These are phyloP conservation scores for Daldinia childiae DNA, from an alignment of 495 filamentous ascomycete species.

Conservation along the genomic window DNA sequence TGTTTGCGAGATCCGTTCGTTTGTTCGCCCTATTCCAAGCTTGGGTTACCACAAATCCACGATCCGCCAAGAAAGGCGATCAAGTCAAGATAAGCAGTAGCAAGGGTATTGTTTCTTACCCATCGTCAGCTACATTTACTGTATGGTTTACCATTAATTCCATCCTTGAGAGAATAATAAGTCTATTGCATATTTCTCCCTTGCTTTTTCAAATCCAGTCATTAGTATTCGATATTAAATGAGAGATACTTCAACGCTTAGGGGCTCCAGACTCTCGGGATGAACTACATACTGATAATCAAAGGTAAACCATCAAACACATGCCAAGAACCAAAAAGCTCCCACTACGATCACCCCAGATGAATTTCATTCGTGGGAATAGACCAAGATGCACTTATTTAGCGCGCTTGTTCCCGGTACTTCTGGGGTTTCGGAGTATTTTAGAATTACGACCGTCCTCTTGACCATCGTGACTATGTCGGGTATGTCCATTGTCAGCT, in stretches of 20 bases:
- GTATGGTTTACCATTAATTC: not conserved
- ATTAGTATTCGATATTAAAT: not conserved
- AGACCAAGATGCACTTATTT: slow-evolving; percentile 19
- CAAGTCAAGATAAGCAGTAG: slow-evolving; percentile 34
- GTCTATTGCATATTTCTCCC: not conserved
- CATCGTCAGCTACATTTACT: slow-evolving; percentile 22
- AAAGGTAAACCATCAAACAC: slow-evolving; percentile 3
- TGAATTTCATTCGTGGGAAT: slow-evolving; percentile 18
- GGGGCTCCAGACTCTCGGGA: not conserved
- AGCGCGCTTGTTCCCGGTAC: slow-evolving; percentile 27
- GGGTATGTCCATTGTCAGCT: slow-evolving; percentile 26
- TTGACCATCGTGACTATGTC: slow-evolving; percentile 32
- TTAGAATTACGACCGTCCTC: slow-evolving; percentile 36
- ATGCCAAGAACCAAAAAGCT: slow-evolving; percentile 5
- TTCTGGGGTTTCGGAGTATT: slow-evolving; percentile 42
- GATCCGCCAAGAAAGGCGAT: slow-evolving; percentile 34
- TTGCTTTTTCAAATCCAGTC: not conserved
- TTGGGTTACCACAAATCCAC: slow-evolving; percentile 27
- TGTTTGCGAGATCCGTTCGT: slow-evolving; percentile 16
- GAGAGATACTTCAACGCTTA: not conserved
- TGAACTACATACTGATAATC: not conserved
- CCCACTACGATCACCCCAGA: slow-evolving; percentile 5
- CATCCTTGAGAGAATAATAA: not conserved
- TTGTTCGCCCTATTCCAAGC: slow-evolving; percentile 30
- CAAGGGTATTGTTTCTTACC: slow-evolving; percentile 27